These are phyloP conservation scores for Benincasa hispida DNA, from an alignment of 306 rosid genomes.

Conservation along the genomic window DNA sequence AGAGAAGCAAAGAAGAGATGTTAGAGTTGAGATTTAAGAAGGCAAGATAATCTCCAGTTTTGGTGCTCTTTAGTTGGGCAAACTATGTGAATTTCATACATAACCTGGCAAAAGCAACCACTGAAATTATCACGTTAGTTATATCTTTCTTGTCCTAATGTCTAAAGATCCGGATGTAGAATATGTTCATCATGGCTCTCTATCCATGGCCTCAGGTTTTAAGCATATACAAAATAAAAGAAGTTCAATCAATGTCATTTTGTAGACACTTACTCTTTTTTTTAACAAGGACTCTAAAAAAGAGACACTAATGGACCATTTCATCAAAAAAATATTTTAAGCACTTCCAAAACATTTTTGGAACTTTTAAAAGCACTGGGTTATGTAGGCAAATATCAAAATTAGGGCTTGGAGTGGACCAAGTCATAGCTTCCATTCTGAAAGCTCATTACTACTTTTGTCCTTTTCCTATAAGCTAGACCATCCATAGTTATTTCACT, in stretches of 20 bases:
- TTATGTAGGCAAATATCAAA: neutral
- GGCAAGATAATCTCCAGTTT: neutral
- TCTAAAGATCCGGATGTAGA: neutral
- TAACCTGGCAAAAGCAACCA: neutral
- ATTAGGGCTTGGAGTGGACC: neutral
- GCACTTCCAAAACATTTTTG: neutral
- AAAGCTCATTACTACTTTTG: neutral
- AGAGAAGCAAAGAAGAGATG: neutral
- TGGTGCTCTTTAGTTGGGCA: neutral
- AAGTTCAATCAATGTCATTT: neutral
- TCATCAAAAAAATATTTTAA: neutral
- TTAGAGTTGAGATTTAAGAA: neutral
- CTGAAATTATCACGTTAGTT: neutral
- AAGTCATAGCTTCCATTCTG: neutral
- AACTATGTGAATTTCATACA: neutral
- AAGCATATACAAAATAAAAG: neutral
- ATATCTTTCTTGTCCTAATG: neutral
- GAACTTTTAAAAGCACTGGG: neutral
- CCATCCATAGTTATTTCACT: neutral
- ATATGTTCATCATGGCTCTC: neutral
- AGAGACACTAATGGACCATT: neutral
- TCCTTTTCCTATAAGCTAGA: neutral
- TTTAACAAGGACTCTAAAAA: neutral
- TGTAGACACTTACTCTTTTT: too few species aligned
- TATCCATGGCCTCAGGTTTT: neutral